phyloP scores from a whole-genome alignment of 192 early-diverging fungal genomes.

The Podila epicladia region DNA sequence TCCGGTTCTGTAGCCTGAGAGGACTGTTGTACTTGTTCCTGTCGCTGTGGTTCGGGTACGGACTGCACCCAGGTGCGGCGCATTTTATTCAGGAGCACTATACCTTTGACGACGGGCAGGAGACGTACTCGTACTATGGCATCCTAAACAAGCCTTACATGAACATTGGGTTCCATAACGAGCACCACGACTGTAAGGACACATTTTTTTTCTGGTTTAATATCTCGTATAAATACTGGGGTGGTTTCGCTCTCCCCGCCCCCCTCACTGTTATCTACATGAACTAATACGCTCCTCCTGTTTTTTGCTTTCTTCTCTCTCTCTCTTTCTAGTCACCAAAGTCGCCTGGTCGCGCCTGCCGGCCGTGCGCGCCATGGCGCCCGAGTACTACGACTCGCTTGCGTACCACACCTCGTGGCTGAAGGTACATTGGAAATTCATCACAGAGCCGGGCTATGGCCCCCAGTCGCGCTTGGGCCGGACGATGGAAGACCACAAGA shows the following conservation, averaged over 20 bases:
- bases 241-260: no score
- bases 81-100: slow-evolving; percentile 99
- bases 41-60: slow-evolving; percentile 84
- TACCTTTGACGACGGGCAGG: slow-evolving; percentile 91
- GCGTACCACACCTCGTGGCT: slow-evolving; percentile 90
- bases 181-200: slow-evolving; percentile 95
- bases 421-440: slow-evolving; percentile 85
- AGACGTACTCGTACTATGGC: slow-evolving; percentile 99
- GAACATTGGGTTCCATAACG: slow-evolving; percentile 98
- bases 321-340: slow-evolving; percentile 44
- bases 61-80: slow-evolving; percentile 93
- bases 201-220: slow-evolving; percentile 2
- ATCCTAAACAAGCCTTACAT: slow-evolving; percentile 85
- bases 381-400: slow-evolving; percentile 91
- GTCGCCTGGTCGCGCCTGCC: slow-evolving; percentile 92
- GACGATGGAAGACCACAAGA: slow-evolving; percentile 72
- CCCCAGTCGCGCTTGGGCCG: slow-evolving; percentile 88
- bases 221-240: neutral
- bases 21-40: slow-evolving; percentile 74
- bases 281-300: neutral
- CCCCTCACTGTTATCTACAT: neutral
- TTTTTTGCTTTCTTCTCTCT: no score
- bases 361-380: slow-evolving; percentile 77
- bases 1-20: slow-evolving; percentile 63
- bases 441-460: slow-evolving; percentile 74